These are phyloP conservation scores for Colletotrichum sp. DNA, from an alignment of 2,329 filamentous ascomycete genomes.

Conservation along the genomic window DNA sequence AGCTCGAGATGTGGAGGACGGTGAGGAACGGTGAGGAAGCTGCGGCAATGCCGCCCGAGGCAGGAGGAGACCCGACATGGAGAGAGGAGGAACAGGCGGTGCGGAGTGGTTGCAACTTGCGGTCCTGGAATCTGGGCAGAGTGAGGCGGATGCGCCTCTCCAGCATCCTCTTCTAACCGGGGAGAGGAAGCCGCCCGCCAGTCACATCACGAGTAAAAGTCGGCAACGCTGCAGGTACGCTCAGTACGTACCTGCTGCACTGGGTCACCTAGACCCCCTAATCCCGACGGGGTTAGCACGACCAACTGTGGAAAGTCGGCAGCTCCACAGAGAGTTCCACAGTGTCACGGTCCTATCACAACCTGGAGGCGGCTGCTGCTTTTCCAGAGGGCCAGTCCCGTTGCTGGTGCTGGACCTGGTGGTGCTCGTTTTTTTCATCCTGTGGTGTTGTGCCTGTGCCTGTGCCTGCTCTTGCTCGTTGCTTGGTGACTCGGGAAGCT, in stretches of 20 bases:
- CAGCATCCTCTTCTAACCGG: not conserved
- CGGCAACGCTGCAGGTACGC: slow-evolving; percentile 18
- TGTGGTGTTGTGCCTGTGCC: not conserved
- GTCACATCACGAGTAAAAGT: slow-evolving; percentile 10
- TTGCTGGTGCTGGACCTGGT: not conserved
- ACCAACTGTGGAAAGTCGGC: not conserved
- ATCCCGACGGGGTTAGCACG: slow-evolving; percentile 1
- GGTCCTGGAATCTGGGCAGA: not conserved
- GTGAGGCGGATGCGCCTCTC: slow-evolving; percentile 13
- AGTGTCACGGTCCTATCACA: not conserved
- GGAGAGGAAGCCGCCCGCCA: not conserved
- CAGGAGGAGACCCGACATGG: not conserved
- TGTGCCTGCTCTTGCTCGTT: slow-evolving; percentile 7
- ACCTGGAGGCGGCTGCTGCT: not conserved
- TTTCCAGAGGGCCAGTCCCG: not conserved
- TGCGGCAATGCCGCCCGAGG: slow-evolving; percentile 8
- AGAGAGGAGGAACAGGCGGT: not conserved
- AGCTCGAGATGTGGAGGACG: slow-evolving; percentile 1
- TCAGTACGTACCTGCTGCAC: not conserved
- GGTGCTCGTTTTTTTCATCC: not conserved
- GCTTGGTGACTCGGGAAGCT: slow-evolving; percentile 3
- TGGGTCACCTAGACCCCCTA: not conserved
- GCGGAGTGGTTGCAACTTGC: not conserved
- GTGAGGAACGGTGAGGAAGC: not conserved
- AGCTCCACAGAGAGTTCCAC: slow-evolving; percentile 7